These are phyloP conservation scores for Leishmania lainsoni DNA, from an alignment of 208 protist genomes.

Conservation along the genomic window DNA sequence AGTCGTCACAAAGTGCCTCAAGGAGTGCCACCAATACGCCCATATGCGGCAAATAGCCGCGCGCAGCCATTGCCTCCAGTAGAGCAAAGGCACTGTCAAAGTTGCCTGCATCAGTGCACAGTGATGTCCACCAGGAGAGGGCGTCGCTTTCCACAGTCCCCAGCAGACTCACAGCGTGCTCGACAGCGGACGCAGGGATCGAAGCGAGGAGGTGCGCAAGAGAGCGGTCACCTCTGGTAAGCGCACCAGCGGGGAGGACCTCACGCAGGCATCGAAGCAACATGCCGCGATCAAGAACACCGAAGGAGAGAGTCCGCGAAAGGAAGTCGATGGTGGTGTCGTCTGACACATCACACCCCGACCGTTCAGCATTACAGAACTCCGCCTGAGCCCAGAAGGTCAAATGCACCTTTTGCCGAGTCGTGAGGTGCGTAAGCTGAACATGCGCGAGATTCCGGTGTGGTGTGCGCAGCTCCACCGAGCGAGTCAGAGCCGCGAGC, in stretches of 20 bases:
- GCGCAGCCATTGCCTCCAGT: slow-evolving; percentile 22
- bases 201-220: slow-evolving; percentile 21
- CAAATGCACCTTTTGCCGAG: neutral
- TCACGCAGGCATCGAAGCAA: slow-evolving; percentile 20
- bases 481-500: slow-evolving; percentile 24
- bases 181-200: slow-evolving; percentile 18
- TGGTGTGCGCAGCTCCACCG: slow-evolving; percentile 8
- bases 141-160: slow-evolving; percentile 18
- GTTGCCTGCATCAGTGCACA: slow-evolving; percentile 24
- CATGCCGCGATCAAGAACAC: slow-evolving; percentile 6
- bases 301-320: slow-evolving; percentile 6
- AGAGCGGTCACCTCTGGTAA: slow-evolving; percentile 19
- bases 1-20: slow-evolving; percentile 28
- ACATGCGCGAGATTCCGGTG: slow-evolving; percentile 31
- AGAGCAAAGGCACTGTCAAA: slow-evolving; percentile 27
- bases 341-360: neutral
- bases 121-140: slow-evolving; percentile 36
- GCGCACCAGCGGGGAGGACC: slow-evolving; percentile 12
- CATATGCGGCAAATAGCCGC: slow-evolving; percentile 57
- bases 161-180: slow-evolving; percentile 13
- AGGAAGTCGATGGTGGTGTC: neutral
- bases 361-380: neutral
- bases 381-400: slow-evolving; percentile 8
- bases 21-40: slow-evolving; percentile 53
- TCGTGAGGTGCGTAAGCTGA: slow-evolving; percentile 4